Base-by-base conservation (phyloP, 768 basidiomycete genomes). In the Clitopilus hobsonii region DNA sequence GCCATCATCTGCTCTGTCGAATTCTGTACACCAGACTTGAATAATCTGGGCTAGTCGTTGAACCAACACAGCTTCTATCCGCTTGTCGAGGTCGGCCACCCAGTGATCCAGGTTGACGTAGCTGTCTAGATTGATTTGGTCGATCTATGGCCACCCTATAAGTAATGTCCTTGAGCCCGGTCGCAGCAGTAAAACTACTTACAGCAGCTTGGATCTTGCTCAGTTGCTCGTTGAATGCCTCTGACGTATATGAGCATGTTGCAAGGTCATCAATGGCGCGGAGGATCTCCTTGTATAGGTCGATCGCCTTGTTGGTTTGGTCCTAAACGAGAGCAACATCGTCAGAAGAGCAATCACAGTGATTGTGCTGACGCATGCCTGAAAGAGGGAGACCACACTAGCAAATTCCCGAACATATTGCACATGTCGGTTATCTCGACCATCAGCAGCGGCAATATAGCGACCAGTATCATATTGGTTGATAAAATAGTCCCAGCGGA, bases 401-500 rank as follows among this genome's bases (percentile, higher is more conserved):
- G 96, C 95, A 65, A 98, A 97, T 66, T 98, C 95, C 54, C 94
- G 82, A 8, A 98, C 95, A 60, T 94, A 98, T 56, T 92, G 88
- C 23, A 96, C 86, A 65, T 98, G 96, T 57, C 92, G 79, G 65
- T 87, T 94, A 65, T 97, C 94, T 26, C 78, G 69, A 16, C 84
- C 87, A 61, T 94, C 91, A n/a, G 84, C 75, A 48, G 80, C 76
- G 0, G 88, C 75, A 6, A 89, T 80, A 65, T 86, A 91, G 56
- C 92, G 79, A 14, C 84, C 79, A 3, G 88, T 82, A 60, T 96
- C 94, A 66, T 93, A 98, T 53, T 94, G 90, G 65, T 91, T 96
- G 62, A 98, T 89, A 63, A 98, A 94, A 71, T 93, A 82, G 67
- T 98, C 97, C 97, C 97, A 99, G 23, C 91, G 87, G 54, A 96